Evolutionary conservation across 2,329 filamentous ascomycete genomes (phyloP), one percentile per base, ranked within the genome.

Genomic region (Neurospora sp.): DNA sequence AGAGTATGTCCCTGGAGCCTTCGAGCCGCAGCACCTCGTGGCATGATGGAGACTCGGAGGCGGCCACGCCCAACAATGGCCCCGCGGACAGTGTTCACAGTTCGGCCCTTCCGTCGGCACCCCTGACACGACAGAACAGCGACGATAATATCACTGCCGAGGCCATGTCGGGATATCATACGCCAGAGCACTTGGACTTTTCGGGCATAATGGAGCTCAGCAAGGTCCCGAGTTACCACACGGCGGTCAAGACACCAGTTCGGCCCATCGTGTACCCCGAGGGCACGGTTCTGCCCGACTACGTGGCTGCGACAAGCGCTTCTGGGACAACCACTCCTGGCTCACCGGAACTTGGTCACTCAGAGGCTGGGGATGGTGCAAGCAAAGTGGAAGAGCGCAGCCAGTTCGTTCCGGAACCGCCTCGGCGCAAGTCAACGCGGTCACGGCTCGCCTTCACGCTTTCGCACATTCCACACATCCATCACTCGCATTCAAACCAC

Each of bases 211-310:
- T 86, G 67, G 86, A 89, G 73, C 81, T 93, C 58, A 91, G 85
- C 77, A 91, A 91, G 73, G 91, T 94, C 2, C 91, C 91, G 1
- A 93, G 91, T 70, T 94, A 94, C 78, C 86, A 86, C 17, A 93
- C 91, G 1, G 91, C 91, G 0, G 87, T 93, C 36, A 87, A 87
- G 73, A 87, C 89, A 0, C 87, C 89, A 5, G 86, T 88, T 17
- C 84, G 86, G 68, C 83, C 84, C 40, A 83, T 83, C 15, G 84
- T 81, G 67, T 83, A 82, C 62, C 79, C 83, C 7, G 83, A 84
- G 28, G 83, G 83, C 39, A 78, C 81, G 5, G 79, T 79, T 13
- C 83, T 92, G 6, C 91, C 91, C 0, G 88, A 91, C 76, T 93
- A 93, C 76, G 81, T 85, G 70, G 85, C 89, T 2, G 89, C 87